Evolutionary conservation across 2,329 filamentous ascomycete genomes (phyloP), one percentile per base, ranked within the genome.

Genomic region (Endothia cerciana): DNA sequence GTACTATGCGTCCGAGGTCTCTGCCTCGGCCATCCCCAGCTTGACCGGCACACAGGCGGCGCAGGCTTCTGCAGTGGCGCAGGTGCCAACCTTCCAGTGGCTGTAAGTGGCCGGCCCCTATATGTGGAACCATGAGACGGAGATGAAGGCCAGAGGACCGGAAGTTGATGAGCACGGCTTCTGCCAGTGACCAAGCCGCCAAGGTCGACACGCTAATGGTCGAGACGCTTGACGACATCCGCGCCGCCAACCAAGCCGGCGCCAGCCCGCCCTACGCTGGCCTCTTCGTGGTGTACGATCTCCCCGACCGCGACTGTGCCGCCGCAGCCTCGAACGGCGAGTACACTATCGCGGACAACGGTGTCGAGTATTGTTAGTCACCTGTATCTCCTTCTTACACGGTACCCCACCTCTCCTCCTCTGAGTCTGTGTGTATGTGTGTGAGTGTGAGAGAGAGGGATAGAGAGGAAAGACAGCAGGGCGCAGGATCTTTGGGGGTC

Each of bases 271-370:
- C 78, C 10, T 81, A 84, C 65, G 81, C 79, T 15, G 83, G 79
- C 8, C 78, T 81, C 59, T 80, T 87, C 55, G 84, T 87, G 60
- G 80, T 87, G 64, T 87, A 87, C 72, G 80, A 87, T 73, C 80
- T 87, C 2, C 85, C 85, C 15, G 83, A 85, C 72, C 83, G 85
- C 73, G 85, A 87, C 76, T 87, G 85, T 71, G 80, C 84, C 38
- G 84, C 85, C 4, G 79, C 81, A 11, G 84, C 84, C 17, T 86
- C 83, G 69, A 87, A 87, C 72, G 85, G 85, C 73, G 85, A 87
- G 73, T 83, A 80, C 66, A 74, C 79, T 3, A 79, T 86, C 43
- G 80, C 79, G 51, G 75, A 84, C 64, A 79, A 79, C 19, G 83
- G 84, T 63, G 76, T 81, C 36, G 78, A 77, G 69, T 83, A 82